phyloP scores from a whole-genome alignment of 2,329 filamentous ascomycete genomes.

The Chaetomiaceae sp. region DNA sequence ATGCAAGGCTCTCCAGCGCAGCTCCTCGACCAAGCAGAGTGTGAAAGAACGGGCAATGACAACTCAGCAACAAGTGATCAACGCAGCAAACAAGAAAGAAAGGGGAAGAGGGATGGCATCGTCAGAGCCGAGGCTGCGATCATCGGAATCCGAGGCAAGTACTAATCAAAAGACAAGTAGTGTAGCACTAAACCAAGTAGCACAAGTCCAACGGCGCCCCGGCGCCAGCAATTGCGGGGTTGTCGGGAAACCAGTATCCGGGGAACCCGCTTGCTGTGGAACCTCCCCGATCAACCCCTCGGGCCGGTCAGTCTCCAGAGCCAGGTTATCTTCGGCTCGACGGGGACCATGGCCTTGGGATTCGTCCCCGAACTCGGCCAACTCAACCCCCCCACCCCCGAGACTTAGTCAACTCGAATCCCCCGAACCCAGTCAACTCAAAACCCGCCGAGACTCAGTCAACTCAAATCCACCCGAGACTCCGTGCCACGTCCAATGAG shows the following conservation, averaged over 20 bases:
- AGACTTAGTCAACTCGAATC: too few species aligned
- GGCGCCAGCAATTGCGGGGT: constrained; percentile 14
- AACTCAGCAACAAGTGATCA: too few species aligned
- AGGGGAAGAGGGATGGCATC: not conserved
- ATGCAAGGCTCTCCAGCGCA: too few species aligned
- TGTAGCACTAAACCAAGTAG: not conserved
- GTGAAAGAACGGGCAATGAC: too few species aligned
- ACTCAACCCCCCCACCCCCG: too few species aligned
- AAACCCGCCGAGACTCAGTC: too few species aligned
- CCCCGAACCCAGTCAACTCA: too few species aligned
- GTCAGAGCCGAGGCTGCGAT: constrained; percentile 5
- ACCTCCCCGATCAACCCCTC: constrained; percentile 13
- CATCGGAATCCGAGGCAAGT: not conserved
- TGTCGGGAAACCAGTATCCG: constrained; percentile 13
- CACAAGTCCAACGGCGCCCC: not conserved
- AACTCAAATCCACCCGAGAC: too few species aligned
- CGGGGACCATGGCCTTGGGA: not conserved
- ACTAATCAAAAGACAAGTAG: not conserved
- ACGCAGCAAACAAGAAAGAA: not conserved
- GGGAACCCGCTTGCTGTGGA: not conserved
- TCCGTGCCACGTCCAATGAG: too few species aligned
- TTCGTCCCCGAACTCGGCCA: too few species aligned
- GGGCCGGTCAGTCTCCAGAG: constrained; percentile 4
- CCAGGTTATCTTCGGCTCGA: not conserved
- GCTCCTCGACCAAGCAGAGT: too few species aligned